These are phyloP conservation scores for Wolfiporia cocos DNA, from an alignment of 1,284 basidiomycete genomes.

Conservation along the genomic window DNA sequence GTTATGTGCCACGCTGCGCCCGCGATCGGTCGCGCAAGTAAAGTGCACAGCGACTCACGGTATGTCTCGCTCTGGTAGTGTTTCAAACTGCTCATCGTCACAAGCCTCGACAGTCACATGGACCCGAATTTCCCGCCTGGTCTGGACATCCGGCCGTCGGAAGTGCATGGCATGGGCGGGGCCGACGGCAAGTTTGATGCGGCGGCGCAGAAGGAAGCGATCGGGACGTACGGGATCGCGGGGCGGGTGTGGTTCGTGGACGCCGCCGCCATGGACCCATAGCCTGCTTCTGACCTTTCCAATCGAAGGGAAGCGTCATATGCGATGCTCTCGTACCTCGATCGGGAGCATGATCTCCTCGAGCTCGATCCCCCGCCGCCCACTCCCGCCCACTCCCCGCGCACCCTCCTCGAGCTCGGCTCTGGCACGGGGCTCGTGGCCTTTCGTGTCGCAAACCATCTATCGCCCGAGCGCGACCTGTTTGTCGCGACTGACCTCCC, in stretches of 20 bases:
- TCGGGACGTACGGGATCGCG: slow-evolving; percentile 66
- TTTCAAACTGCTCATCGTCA: too few relatives aligned
- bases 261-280: slow-evolving; percentile 2
- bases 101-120: too few relatives aligned
- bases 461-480: slow-evolving; percentile 26
- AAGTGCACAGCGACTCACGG: too few relatives aligned
- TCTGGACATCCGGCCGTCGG: slow-evolving; percentile 21
- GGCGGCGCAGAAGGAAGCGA: slow-evolving; percentile 51
- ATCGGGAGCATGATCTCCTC: slow-evolving; percentile 23
- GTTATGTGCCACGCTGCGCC: too few relatives aligned
- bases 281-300: slow-evolving; percentile 1
- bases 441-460: slow-evolving; percentile 35
- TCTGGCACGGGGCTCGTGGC: slow-evolving; percentile 67
- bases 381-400: slow-evolving; percentile 10
- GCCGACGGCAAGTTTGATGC: slow-evolving; percentile 31
- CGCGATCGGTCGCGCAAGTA: too few relatives aligned
- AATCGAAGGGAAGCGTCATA: slow-evolving; percentile 68
- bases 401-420: slow-evolving; percentile 59
- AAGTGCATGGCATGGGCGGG: slow-evolving; percentile 7
- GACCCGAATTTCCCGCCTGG: slow-evolving; percentile 22
- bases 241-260: slow-evolving; percentile 62
- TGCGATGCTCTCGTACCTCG: slow-evolving; percentile 49
- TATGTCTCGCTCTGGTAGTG: too few relatives aligned
- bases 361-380: slow-evolving; percentile 54
- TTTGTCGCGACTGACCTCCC: slow-evolving; percentile 67